Evolutionary conservation across 345 rosid species (phyloP), one percentile per base, ranked within the genome.

Genomic region (Populus ilicifolia): DNA sequence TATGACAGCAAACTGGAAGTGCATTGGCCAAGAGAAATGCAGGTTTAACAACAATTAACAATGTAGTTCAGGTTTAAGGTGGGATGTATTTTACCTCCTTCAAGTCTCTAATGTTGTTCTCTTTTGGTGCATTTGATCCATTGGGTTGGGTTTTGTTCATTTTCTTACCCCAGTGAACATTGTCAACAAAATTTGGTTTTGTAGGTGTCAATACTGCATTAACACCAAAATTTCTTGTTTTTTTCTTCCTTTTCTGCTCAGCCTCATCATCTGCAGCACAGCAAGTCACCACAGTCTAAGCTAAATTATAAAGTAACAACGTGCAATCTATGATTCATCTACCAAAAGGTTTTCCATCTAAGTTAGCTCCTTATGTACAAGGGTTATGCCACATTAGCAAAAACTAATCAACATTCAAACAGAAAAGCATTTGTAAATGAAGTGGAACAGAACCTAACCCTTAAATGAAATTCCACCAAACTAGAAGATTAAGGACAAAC

Each of bases 181-280:
- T 88, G 76, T 85, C 88, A 73, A 84, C 88, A 76, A 83, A 62
- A 81, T 74, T 84, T 63, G 88, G 70, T 71, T 86, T 90, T 23
- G 77, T 85, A 77, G 81, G 77, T 78, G 83, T 66, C 67, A 87
- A 82, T 70, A 84, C 88, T 65, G 71, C 77, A 72, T 86, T 86
- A 79, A 78, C 83, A 56, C 79, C 82, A 18, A 62, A 79, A 74
- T 79, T 80, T 88, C 86, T 90, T 27, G 79, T 71, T 83, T 89
- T 92, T 78, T 93, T 90, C 88, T 95, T 93, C 83, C 70, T 82
- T 81, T 85, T 84, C 82, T 77, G 87, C 80, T 86, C 94, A n/a
- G 73, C 80, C 77, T 91, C 93, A 44, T 90, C 92, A 77, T 90
- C 98, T 95, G 85, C 84, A 83, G 46, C 71, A 75, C 39, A 80